phyloP scores from a whole-genome alignment of 2,329 filamentous ascomycete genomes.

The Parastagonospora nodorum region DNA sequence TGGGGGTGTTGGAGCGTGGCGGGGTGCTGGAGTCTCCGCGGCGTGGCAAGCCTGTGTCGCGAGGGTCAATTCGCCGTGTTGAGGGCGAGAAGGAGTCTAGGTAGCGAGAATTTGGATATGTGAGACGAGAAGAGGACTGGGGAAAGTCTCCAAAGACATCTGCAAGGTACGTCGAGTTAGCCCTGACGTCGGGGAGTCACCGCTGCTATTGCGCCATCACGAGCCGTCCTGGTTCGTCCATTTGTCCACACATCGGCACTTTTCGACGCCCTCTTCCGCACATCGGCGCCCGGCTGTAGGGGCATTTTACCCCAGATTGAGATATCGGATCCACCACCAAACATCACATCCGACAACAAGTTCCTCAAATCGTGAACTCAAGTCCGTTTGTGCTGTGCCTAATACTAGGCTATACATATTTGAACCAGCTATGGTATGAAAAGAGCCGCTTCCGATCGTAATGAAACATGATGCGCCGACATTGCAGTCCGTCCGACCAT shows the following conservation, averaged over 20 bases:
- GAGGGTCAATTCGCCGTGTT: not conserved
- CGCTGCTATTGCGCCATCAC: slow-evolving; percentile 42
- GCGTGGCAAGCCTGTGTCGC: no score
- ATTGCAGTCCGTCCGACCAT: not conserved
- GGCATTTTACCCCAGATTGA: slow-evolving; percentile 25
- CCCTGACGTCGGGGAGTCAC: slow-evolving; percentile 38
- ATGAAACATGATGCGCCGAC: not conserved
- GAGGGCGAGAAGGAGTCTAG: not conserved
- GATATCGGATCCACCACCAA: slow-evolving; percentile 8
- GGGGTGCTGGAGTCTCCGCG: not conserved
- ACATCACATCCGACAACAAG: not conserved
- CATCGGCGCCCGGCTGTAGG: slow-evolving; percentile 13
- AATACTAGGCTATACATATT: no score
- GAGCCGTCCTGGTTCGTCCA: slow-evolving; percentile 27
- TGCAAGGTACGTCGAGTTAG: slow-evolving; percentile 32
- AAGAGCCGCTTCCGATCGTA: not conserved
- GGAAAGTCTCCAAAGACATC: slow-evolving; percentile 15
- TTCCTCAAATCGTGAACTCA: no score
- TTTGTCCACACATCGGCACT: slow-evolving; percentile 9
- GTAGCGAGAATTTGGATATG: not conserved
- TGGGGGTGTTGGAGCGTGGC: not conserved
- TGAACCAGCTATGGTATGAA: not conserved
- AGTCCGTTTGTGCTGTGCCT: no score
- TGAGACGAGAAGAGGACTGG: not conserved
- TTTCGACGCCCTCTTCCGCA: slow-evolving; percentile 24